Evolutionary conservation across 2,329 filamentous ascomycete species (phyloP).

Genomic region (Dothistroma septosporum): DNA sequence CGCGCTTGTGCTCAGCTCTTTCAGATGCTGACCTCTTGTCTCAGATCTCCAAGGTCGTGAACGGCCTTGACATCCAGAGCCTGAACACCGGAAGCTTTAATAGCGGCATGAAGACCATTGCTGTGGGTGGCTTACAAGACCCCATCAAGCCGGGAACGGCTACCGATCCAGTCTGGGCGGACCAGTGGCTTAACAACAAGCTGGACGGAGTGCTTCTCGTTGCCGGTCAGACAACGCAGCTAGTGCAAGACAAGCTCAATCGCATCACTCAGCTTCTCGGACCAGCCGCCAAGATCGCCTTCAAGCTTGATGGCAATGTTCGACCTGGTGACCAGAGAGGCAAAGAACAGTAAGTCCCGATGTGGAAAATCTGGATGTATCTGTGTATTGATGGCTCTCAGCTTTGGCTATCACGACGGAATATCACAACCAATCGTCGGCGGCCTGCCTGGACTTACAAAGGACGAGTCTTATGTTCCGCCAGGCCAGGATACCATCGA

Average conservation of each 20-base stretch:
- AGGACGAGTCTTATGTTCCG: conserved; percentile 18
- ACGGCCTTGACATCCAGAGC: conserved; percentile 18
- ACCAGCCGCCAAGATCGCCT: conserved; percentile 30
- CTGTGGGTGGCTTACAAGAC: conserved; percentile 17
- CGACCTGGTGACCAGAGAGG: conserved; percentile 36
- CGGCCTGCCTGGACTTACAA: conserved; percentile 29
- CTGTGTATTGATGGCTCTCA: conserved; percentile 12
- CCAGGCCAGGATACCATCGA: conserved; percentile 34
- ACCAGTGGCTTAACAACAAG: conserved; percentile 32
- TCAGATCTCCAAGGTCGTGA: conserved; percentile 28
- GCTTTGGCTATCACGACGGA: conserved; percentile 45
- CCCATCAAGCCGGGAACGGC: conserved; percentile 30
- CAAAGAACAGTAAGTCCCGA: conserved; percentile 37
- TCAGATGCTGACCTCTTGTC: not conserved
- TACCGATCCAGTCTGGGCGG: conserved; percentile 21
- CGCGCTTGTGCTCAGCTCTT: not conserved
- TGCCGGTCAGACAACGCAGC: conserved; percentile 31
- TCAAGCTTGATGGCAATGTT: conserved; percentile 32
- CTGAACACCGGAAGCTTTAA: conserved; percentile 12
- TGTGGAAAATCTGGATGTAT: not conserved
- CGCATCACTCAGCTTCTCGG: conserved; percentile 34
- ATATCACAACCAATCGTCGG: conserved; percentile 41
- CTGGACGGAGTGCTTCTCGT: conserved; percentile 39
- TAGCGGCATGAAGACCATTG: conserved; percentile 34
- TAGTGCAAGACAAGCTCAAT: conserved; percentile 29